Percentiles rank a stretch among this genome's conserved stretches.
Conservation (phyloP, 352 stramenopile species). For the Phytophthora crassamura region DNA sequence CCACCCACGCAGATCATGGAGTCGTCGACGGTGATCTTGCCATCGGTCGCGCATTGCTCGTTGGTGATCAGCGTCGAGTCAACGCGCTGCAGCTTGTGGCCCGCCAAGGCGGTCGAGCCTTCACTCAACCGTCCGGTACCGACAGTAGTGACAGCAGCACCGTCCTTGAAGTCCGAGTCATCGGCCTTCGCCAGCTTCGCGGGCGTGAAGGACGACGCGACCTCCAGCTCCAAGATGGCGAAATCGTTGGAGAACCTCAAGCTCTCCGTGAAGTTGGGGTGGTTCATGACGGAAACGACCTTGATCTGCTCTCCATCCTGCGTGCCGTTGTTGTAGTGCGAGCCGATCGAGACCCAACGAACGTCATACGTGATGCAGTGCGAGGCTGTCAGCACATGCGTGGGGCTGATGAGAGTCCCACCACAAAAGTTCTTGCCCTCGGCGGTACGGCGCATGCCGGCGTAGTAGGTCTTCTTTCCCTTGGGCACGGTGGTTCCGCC, state of each 20-base stretch:
- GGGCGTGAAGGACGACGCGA: constrained; percentile 38
- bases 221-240: constrained; percentile 59
- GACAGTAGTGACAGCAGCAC: constrained; percentile 35
- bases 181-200: constrained; percentile 41
- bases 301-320: constrained; percentile 54
- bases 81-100: constrained; percentile 43
- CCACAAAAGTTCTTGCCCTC: constrained; percentile 43
- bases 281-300: constrained; percentile 48
- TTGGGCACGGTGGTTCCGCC: constrained; percentile 48
- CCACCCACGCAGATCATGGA: constrained; percentile 69
- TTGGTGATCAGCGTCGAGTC: constrained; percentile 52
- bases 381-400: constrained; percentile 46
- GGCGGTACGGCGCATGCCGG: constrained; percentile 30
- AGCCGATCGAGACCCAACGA: constrained; percentile 58
- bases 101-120: constrained; percentile 14
- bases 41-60: constrained; percentile 34
- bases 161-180: constrained; percentile 33
- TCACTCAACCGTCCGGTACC: constrained; percentile 36
- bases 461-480: constrained; percentile 49
- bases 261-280: constrained; percentile 53
- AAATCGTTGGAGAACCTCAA: constrained; percentile 54
- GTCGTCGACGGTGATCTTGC: constrained; percentile 36
- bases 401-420: constrained; percentile 55
- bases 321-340: constrained; percentile 58
- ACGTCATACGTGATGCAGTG: constrained; percentile 53